These are phyloP conservation scores for Lindgomyces ingoldianus DNA, from an alignment of 495 filamentous ascomycete genomes.

Conservation along the genomic window DNA sequence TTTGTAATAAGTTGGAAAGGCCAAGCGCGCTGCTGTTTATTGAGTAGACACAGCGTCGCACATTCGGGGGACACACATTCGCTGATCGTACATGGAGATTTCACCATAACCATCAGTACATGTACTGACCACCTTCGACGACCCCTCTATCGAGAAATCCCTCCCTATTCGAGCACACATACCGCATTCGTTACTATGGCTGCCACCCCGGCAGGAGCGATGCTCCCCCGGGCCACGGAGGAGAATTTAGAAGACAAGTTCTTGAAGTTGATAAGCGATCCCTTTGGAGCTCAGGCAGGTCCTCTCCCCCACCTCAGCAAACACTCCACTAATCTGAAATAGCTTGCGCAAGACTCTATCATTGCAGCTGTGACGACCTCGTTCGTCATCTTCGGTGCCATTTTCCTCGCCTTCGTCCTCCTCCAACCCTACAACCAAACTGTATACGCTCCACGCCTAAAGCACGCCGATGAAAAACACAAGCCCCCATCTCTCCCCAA, in stretches of 20 bases:
- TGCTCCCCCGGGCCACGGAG: conserved; percentile 9
- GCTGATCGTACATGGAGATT: too few relatives aligned
- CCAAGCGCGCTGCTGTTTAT: conserved; percentile 4
- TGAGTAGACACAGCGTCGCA: conserved; percentile 13
- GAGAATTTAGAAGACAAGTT: conserved; percentile 38
- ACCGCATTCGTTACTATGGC: conserved; percentile 28
- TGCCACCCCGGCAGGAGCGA: conserved; percentile 1
- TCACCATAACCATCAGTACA: neutral
- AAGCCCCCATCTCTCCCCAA: conserved; percentile 87
- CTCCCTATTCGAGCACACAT: neutral
- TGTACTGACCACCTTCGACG: neutral
- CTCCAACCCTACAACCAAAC: conserved; percentile 85
- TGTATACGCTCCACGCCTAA: conserved; percentile 93
- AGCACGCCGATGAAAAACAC: conserved; percentile 89
- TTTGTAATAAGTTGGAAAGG: conserved; percentile 13
- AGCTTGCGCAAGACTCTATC: conserved; percentile 67
- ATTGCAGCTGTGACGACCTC: conserved; percentile 81
- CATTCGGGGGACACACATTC: too few relatives aligned
- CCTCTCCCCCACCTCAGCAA: neutral
- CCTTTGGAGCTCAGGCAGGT: conserved; percentile 38
- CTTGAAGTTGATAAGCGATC: conserved; percentile 41
- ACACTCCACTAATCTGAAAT: conserved; percentile 5
- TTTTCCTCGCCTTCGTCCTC: conserved; percentile 80
- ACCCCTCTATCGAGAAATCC: neutral
- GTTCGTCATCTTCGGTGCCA: conserved; percentile 59